These are phyloP conservation scores for Ogataea parapolymorpha DNA, from an alignment of 805 yeast species.

Conservation along the genomic window DNA sequence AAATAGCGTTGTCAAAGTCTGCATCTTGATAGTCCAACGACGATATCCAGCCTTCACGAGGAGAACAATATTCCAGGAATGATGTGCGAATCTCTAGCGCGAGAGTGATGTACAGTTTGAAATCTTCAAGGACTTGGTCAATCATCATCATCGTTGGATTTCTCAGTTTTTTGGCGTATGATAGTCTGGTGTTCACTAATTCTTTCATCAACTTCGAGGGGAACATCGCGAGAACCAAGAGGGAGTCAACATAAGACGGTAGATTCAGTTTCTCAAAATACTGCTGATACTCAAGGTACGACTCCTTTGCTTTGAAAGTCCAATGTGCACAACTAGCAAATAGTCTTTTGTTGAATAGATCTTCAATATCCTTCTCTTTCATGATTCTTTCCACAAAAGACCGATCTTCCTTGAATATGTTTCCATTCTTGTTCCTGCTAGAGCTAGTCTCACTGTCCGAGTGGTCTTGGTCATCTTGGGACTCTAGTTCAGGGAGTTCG, in stretches of 20 bases:
- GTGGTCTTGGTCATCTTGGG: slow-evolving; percentile 3
- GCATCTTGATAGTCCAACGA: slow-evolving; percentile 61
- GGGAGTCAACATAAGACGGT: slow-evolving; percentile 65
- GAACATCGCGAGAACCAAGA: slow-evolving; percentile 65
- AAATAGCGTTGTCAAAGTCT: slow-evolving; percentile 58
- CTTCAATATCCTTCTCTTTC: slow-evolving; percentile 74
- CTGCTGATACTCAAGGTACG: slow-evolving; percentile 59
- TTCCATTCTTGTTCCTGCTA: slow-evolving; percentile 12
- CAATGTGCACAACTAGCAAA: slow-evolving; percentile 73
- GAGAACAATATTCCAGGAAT: slow-evolving; percentile 54
- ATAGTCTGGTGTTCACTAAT: slow-evolving; percentile 66
- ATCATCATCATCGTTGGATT: slow-evolving; percentile 94
- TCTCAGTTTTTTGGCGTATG: slow-evolving; percentile 71
- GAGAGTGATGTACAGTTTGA: slow-evolving; percentile 68
- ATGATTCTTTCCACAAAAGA: slow-evolving; percentile 80
- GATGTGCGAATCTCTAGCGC: slow-evolving; percentile 74
- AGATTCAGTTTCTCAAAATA: slow-evolving; percentile 65
- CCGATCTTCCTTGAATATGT: slow-evolving; percentile 56
- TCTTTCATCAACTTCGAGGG: slow-evolving; percentile 81
- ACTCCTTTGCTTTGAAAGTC: slow-evolving; percentile 74
- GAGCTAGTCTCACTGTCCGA: slow-evolving; percentile 9
- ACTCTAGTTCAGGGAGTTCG: neutral
- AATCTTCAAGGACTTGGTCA: slow-evolving; percentile 88
- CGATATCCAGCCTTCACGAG: slow-evolving; percentile 64
- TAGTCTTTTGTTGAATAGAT: slow-evolving; percentile 66